Evolutionary conservation across 768 basidiomycete species (phyloP).

Genomic region (Agrocybe pediades): DNA sequence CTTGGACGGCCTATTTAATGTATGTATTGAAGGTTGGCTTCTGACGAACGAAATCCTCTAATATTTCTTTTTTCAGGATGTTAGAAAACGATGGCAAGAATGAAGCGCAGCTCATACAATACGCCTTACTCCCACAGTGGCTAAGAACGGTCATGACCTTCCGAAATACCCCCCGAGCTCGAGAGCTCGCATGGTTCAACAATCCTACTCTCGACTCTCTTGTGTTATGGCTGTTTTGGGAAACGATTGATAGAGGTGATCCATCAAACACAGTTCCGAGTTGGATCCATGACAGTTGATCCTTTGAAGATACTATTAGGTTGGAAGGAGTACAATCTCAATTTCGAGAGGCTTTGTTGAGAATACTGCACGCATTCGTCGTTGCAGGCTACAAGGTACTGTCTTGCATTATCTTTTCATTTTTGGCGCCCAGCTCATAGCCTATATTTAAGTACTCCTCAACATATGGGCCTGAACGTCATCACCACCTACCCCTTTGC

Average conservation of each 20-base stretch:
- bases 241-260: slow-evolving; percentile 40
- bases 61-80: slow-evolving; percentile 24
- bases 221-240: slow-evolving; percentile 49
- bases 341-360: slow-evolving; percentile 27
- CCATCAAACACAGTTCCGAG: neutral
- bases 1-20: slow-evolving; percentile 60
- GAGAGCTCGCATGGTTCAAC: slow-evolving; percentile 19
- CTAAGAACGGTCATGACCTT: slow-evolving; percentile 19
- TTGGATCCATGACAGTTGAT: neutral
- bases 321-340: slow-evolving; percentile 24
- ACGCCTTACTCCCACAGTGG: slow-evolving; percentile 37
- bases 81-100: slow-evolving; percentile 54
- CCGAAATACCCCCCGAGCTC: slow-evolving; percentile 16
- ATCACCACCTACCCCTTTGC: slow-evolving; percentile 40
- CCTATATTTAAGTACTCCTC: slow-evolving; percentile 36
- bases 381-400: slow-evolving; percentile 43
- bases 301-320: slow-evolving; percentile 30
- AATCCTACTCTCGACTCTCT: slow-evolving; percentile 40
- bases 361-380: slow-evolving; percentile 39
- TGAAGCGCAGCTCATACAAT: slow-evolving; percentile 39
- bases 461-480: slow-evolving; percentile 43
- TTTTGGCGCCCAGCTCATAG: slow-evolving; percentile 2
- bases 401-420: neutral
- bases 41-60: neutral
- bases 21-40: slow-evolving; percentile 13